Evolutionary conservation across 371 early-diverging fungal genomes (phyloP).

Genomic region (Vairimorpha apis): DNA sequence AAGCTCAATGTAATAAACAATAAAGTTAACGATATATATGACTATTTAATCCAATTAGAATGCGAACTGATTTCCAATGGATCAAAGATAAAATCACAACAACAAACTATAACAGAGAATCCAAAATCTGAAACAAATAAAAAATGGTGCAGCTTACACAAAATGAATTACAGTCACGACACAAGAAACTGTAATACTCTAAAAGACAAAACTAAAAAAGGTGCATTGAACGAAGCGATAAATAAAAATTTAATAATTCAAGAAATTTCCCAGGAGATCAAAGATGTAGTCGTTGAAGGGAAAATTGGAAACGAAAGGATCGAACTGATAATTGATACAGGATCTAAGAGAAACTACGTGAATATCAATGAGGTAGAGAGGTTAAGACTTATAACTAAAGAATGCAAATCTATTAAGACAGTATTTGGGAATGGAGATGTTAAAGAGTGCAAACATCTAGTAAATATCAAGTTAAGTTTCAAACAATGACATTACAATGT

Average conservation of each 20-base stretch:
- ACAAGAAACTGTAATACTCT: neutral
- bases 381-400: neutral
- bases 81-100: neutral
- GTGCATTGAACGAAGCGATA: neutral
- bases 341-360: neutral
- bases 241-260: neutral
- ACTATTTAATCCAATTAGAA: neutral
- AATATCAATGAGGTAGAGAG: neutral
- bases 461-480: neutral
- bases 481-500: neutral
- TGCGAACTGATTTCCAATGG: neutral
- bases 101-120: neutral
- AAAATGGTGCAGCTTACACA: slow-evolving; percentile 6
- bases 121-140: neutral
- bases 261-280: neutral
- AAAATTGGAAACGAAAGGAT: neutral
- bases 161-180: neutral
- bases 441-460: neutral
- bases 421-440: neutral
- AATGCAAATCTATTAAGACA: neutral
- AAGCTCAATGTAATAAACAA: neutral
- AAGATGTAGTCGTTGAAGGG: neutral
- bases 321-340: neutral
- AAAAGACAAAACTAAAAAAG: neutral
- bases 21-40: neutral